Conservation (phyloP, 1,139 yeast genomes). For the Candida dubliniensis region DNA sequence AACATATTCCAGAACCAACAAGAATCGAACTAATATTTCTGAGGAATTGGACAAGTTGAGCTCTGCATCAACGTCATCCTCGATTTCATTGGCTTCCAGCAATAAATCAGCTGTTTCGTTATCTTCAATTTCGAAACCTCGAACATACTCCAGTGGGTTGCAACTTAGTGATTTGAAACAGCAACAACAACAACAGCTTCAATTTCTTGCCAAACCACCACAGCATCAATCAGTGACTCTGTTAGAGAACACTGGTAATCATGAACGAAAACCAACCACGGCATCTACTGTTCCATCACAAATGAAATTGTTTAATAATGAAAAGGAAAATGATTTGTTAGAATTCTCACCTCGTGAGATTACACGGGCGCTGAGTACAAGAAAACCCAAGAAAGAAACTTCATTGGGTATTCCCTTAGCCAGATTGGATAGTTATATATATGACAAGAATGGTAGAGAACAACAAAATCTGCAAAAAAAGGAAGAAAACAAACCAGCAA, state of each 20-base stretch:
- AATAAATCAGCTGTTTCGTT: conserved; percentile 8
- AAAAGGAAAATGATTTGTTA: conserved; percentile 29
- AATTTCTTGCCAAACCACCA: too few relatives aligned
- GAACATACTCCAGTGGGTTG: conserved; percentile 2
- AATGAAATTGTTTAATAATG: conserved; percentile 46
- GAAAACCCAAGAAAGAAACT: conserved; percentile 29
- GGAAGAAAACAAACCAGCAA: not conserved
- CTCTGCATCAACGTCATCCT: conserved; percentile 20
- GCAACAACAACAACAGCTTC: not conserved
- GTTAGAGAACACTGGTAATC: conserved; percentile 10
- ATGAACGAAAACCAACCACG: conserved; percentile 1
- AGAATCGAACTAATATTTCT: conserved; percentile 22
- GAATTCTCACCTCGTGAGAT: conserved; percentile 38
- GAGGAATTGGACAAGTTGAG: conserved; percentile 29
- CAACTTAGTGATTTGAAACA: conserved; percentile 2
- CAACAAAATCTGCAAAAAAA: not conserved
- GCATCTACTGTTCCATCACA: conserved; percentile 52
- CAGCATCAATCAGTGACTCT: too few relatives aligned
- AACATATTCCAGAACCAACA: conserved; percentile 65
- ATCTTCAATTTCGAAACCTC: conserved; percentile 5
- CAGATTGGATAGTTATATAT: conserved; percentile 9
- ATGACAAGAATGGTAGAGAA: not conserved
- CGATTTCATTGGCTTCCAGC: conserved; percentile 12
- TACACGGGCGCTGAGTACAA: conserved; percentile 37
- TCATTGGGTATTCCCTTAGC: conserved; percentile 27